Percentiles rank a stretch among this genome's conserved stretches.
phyloP scores from a whole-genome alignment of 805 yeast species.

The Yarrowia bubula region DNA sequence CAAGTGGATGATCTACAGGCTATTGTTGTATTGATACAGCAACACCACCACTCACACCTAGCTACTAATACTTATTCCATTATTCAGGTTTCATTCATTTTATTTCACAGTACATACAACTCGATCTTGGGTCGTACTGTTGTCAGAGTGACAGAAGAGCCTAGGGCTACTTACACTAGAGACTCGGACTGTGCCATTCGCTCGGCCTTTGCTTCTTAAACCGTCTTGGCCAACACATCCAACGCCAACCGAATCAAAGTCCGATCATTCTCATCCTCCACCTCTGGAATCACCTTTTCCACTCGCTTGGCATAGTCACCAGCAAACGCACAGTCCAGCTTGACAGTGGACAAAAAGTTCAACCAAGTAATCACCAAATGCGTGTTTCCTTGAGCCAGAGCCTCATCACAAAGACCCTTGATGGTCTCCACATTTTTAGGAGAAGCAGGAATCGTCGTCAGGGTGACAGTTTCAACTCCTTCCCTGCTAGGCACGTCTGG shows the following conservation, averaged over 20 bases:
- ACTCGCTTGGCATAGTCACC: not conserved
- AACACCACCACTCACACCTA: no score
- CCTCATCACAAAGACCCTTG: not conserved
- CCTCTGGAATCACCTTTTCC: slow-evolving; percentile 9
- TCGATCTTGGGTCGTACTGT: no score
- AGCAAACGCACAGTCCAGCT: not conserved
- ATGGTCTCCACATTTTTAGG: not conserved
- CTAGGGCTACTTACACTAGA: no score
- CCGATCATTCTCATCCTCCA: slow-evolving; percentile 5
- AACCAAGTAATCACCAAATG: slow-evolving; percentile 16
- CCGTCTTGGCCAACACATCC: slow-evolving; percentile 6
- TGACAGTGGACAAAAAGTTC: slow-evolving; percentile 16
- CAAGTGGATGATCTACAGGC: no score
- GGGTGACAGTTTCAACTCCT: not conserved
- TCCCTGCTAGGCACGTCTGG: slow-evolving; percentile 13
- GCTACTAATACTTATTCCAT: no score
- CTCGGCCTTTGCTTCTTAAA: not conserved
- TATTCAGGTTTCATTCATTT: no score
- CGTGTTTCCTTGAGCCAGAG: not conserved
- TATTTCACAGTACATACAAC: no score
- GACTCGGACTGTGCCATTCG: no score
- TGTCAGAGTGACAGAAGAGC: no score
- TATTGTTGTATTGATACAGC: no score
- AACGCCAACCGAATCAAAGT: not conserved
- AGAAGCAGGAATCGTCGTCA: not conserved